These are phyloP conservation scores for Platanthera guangdongensis DNA, from an alignment of 106 monocot genomes.

Conservation along the genomic window DNA sequence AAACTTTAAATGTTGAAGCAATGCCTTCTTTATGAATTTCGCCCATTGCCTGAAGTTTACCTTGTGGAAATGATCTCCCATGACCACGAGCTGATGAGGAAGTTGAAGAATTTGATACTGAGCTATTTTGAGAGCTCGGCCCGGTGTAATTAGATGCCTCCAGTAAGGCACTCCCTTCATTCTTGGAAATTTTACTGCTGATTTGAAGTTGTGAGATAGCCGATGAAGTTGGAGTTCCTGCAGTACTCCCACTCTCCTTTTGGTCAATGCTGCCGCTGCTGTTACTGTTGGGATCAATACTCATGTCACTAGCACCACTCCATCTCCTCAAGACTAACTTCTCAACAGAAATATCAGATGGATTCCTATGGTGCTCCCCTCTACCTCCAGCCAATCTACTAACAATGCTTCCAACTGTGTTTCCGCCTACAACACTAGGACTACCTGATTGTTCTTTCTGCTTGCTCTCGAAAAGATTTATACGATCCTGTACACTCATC, in stretches of 20 bases:
- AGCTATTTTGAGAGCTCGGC: constrained; percentile 21
- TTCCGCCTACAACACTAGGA: constrained; percentile 13
- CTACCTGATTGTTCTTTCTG: constrained; percentile 51
- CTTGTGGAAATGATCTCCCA: constrained; percentile 4
- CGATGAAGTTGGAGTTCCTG: constrained; percentile 54
- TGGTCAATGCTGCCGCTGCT: constrained; percentile 28
- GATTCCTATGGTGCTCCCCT: constrained; percentile 61
- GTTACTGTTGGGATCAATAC: constrained; percentile 57
- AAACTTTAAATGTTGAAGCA: constrained; percentile 1
- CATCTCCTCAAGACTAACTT: constrained; percentile 83
- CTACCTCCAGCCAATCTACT: constrained; percentile 27
- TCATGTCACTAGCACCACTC: constrained; percentile 99
- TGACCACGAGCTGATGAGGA: constrained; percentile 21
- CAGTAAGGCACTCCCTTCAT: constrained; percentile 15
- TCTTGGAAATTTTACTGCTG: constrained; percentile 21
- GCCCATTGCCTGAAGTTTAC: constrained; percentile 15
- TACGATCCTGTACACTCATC: constrained; percentile 90
- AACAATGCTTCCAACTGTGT: constrained; percentile 17
- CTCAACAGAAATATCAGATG: constrained; percentile 70
- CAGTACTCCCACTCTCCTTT: constrained; percentile 38
- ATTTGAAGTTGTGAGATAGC: constrained; percentile 24
- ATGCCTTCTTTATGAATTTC: constrained; percentile 5
- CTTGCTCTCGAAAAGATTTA: constrained; percentile 88
- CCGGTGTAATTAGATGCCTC: constrained; percentile 32
- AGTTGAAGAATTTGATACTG: constrained; percentile 6